Percentiles rank a stretch among this genome's conserved stretches.
These are phyloP conservation scores for Globisporangium spiculum DNA, from an alignment of 352 stramenopile genomes.

Conservation along the genomic window DNA sequence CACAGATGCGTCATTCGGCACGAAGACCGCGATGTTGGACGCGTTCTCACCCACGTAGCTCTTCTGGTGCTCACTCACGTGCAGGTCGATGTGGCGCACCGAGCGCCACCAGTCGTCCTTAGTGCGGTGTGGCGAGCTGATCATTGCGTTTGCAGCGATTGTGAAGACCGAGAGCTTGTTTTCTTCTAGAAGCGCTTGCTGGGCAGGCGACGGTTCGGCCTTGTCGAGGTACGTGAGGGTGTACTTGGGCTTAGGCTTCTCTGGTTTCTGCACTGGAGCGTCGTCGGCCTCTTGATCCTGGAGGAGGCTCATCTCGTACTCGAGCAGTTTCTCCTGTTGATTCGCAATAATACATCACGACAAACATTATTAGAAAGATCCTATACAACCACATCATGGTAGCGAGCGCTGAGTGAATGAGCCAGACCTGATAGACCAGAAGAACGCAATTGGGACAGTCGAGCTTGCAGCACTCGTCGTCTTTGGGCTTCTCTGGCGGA, in stretches of 20 bases:
- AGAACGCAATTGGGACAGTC: conserved; percentile 88
- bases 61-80: conserved; percentile 44
- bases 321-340: conserved; percentile 70
- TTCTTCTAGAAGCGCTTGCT: conserved; percentile 31
- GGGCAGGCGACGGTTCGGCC: conserved; percentile 13
- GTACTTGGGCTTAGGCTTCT: conserved; percentile 40
- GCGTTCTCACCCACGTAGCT: conserved; percentile 48
- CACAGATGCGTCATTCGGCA: conserved; percentile 48
- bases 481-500: conserved; percentile 58
- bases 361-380: background rate
- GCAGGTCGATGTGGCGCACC: conserved; percentile 70
- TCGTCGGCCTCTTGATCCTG: conserved; percentile 10
- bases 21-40: conserved; percentile 79
- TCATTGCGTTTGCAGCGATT: conserved; percentile 52
- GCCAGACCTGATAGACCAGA: conserved; percentile 71
- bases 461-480: conserved; percentile 82
- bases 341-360: background rate
- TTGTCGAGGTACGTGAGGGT: conserved; percentile 45
- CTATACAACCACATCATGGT: background rate
- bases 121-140: conserved; percentile 55
- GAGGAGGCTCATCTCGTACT: conserved; percentile 74
- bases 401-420: too few relatives aligned
- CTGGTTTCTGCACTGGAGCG: conserved; percentile 22
- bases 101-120: conserved; percentile 53
- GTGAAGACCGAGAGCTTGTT: conserved; percentile 46